A percentile compares a stretch with the other conserved stretches of the same genome.
These are phyloP conservation scores for Pisolithus marmoratus DNA, from an alignment of 768 basidiomycete species.

Conservation along the genomic window DNA sequence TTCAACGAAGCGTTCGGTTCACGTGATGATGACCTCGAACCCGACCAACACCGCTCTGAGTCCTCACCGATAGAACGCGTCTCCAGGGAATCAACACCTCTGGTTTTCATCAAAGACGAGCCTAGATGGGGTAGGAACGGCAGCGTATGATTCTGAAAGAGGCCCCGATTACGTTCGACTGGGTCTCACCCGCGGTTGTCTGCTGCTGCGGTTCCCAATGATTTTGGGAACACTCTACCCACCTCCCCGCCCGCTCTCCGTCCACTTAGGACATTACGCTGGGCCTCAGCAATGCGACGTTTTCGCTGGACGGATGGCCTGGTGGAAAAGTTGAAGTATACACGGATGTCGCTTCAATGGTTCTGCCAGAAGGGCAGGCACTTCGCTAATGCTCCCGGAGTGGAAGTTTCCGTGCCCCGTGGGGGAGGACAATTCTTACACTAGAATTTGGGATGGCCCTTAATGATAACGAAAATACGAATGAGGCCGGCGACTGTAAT, in stretches of 20 bases:
- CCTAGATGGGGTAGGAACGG: conserved; percentile 13
- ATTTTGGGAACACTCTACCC: conserved; percentile 66
- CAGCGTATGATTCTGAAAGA: conserved; percentile 74
- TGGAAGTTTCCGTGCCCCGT: too few relatives aligned
- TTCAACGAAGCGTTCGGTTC: conserved; percentile 74
- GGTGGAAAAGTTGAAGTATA: too few relatives aligned
- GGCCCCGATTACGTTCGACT: conserved; percentile 59
- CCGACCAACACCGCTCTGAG: conserved; percentile 34
- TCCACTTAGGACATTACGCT: too few relatives aligned
- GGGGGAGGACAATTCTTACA: too few relatives aligned
- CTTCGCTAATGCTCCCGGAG: too few relatives aligned
- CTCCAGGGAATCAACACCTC: conserved; percentile 6
- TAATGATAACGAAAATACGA: too few relatives aligned
- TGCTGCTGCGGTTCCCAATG: conserved; percentile 53
- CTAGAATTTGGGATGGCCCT: too few relatives aligned
- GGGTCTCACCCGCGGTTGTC: conserved; percentile 69
- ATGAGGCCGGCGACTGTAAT: too few relatives aligned
- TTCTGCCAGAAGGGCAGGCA: too few relatives aligned
- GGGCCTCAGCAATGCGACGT: too few relatives aligned
- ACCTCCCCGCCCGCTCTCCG: conserved; percentile 31
- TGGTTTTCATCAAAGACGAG: conserved; percentile 12
- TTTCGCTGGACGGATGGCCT: too few relatives aligned
- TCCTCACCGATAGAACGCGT: neutral
- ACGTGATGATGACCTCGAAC: conserved; percentile 37
- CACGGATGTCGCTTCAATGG: too few relatives aligned